Percentiles rank a stretch among this genome's conserved stretches.
These are phyloP conservation scores for Zasmidium citrigriseum DNA, from an alignment of 2,329 filamentous ascomycete species.

Conservation along the genomic window DNA sequence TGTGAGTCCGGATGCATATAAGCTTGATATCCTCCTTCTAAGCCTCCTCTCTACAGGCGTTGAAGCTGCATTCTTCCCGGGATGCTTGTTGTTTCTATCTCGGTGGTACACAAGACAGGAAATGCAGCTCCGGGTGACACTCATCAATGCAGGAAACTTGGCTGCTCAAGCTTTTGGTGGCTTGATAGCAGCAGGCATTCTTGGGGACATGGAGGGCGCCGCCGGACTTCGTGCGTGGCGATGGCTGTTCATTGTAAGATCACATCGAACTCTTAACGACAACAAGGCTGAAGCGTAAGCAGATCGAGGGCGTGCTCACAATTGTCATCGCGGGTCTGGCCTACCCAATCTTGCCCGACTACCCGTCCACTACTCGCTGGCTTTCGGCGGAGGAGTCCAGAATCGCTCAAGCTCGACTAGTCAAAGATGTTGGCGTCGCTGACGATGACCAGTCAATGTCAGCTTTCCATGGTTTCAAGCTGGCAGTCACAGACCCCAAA, in stretches of 20 bases:
- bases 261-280: not conserved
- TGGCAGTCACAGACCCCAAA: slow-evolving; percentile 18
- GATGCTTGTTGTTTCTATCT: slow-evolving; percentile 38
- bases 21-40: not conserved
- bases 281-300: not conserved
- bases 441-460: slow-evolving; percentile 6
- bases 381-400: slow-evolving; percentile 34
- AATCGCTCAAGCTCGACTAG: slow-evolving; percentile 11
- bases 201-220: slow-evolving; percentile 37
- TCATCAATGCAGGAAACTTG: slow-evolving; percentile 42
- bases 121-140: slow-evolving; percentile 40
- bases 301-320: slow-evolving; percentile 13
- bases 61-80: slow-evolving; percentile 36
- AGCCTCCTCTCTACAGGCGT: not conserved
- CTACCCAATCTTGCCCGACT: slow-evolving; percentile 26
- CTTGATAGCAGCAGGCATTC: slow-evolving; percentile 37
- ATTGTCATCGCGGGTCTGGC: slow-evolving; percentile 8
- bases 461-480: slow-evolving; percentile 14
- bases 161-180: slow-evolving; percentile 43
- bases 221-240: slow-evolving; percentile 41
- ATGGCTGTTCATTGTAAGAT: slow-evolving; percentile 40
- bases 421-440: slow-evolving; percentile 7
- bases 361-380: slow-evolving; percentile 40
- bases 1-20: not conserved
- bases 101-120: slow-evolving; percentile 41